These are phyloP conservation scores for Haberlea rhodopensis DNA, from an alignment of 257 asterid species.

Conservation along the genomic window DNA sequence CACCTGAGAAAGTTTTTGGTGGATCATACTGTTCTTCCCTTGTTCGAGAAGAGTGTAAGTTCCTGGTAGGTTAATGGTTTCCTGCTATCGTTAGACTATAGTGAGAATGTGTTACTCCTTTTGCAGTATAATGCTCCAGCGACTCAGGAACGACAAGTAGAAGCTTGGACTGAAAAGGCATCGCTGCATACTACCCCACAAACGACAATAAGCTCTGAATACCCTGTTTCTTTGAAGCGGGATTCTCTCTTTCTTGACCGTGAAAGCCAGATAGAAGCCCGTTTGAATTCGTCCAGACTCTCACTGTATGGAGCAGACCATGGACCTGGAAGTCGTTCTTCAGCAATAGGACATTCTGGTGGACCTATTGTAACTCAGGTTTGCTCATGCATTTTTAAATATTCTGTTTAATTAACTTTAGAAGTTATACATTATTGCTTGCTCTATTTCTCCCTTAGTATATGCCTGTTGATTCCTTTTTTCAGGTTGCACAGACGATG, in stretches of 20 bases:
- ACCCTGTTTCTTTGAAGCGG: conserved; percentile 52
- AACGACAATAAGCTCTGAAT: conserved; percentile 43
- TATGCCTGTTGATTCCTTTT: conserved; percentile 20
- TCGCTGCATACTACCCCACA: conserved; percentile 40
- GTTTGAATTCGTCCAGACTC: conserved; percentile 41
- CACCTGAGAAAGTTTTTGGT: conserved; percentile 83
- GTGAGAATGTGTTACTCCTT: conserved; percentile 20
- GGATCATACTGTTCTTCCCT: conserved; percentile 75
- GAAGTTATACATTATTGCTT: not conserved
- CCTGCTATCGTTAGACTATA: conserved; percentile 1
- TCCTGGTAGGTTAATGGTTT: conserved; percentile 9
- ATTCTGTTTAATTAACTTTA: not conserved
- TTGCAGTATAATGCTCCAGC: conserved; percentile 50
- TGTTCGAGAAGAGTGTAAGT: conserved; percentile 78
- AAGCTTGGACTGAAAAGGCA: conserved; percentile 58
- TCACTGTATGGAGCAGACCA: conserved; percentile 60
- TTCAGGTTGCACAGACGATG: conserved; percentile 75
- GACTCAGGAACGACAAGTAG: conserved; percentile 60
- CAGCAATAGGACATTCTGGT: conserved; percentile 50
- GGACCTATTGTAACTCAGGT: conserved; percentile 87
- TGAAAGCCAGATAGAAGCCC: conserved; percentile 53
- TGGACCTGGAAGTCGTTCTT: conserved; percentile 51
- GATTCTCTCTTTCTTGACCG: conserved; percentile 52
- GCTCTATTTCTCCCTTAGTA: not conserved
- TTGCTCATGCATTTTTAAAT: conserved; percentile 17